These are phyloP conservation scores for Trichoderma gracile DNA, from an alignment of 2,329 filamentous ascomycete species.

Conservation along the genomic window DNA sequence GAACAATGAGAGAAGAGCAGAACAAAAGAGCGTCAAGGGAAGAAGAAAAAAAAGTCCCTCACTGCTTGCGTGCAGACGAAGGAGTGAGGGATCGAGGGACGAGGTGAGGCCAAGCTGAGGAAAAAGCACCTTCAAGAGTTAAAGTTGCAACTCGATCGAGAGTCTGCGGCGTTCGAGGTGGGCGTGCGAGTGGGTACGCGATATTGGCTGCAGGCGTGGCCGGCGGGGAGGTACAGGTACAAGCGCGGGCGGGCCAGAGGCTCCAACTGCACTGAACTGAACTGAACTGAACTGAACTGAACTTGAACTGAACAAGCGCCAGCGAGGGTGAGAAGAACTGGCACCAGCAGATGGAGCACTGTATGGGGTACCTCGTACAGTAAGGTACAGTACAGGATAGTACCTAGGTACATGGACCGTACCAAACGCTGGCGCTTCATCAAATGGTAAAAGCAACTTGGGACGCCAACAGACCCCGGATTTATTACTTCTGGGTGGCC, in stretches of 20 bases:
- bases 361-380: background rate
- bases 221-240: conserved; percentile 14
- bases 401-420: too few species aligned
- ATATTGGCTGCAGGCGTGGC: conserved; percentile 23
- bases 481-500: conserved; percentile 2
- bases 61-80: conserved; percentile 7
- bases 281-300: too few species aligned
- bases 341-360: too few species aligned
- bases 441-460: too few species aligned
- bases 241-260: background rate
- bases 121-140: background rate
- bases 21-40: background rate
- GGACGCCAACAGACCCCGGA: conserved; percentile 20
- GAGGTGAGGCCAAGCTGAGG: conserved; percentile 21
- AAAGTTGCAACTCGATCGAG: too few species aligned
- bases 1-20: background rate
- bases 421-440: background rate
- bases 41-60: background rate
- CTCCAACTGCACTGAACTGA: background rate
- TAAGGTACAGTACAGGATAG: too few species aligned
- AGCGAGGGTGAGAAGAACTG: too few species aligned
- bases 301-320: too few species aligned
- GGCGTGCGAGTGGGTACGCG: conserved; percentile 6
- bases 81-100: conserved; percentile 8
- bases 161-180: conserved; percentile 5